Conservation (phyloP, 176 grass and related monocot species). For the Hsuehochloa calcarea region DNA sequence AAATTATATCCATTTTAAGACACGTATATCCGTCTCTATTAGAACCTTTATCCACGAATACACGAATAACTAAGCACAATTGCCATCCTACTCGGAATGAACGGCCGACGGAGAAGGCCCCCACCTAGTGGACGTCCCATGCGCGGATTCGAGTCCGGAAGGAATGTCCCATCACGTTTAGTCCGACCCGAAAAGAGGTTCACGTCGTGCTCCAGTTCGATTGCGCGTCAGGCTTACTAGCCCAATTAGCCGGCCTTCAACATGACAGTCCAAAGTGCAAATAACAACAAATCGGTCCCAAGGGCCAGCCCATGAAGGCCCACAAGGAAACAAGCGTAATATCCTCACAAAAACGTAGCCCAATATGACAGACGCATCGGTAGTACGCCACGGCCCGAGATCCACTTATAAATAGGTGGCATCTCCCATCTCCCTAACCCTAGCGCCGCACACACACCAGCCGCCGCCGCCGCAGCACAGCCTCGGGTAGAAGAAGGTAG, state of each 20-base stretch:
- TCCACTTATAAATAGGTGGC: not conserved
- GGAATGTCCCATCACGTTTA: not conserved
- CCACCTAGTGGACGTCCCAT: not conserved
- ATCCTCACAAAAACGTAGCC: not conserved
- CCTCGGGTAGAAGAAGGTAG: not conserved
- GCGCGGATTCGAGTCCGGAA: not conserved
- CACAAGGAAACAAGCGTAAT: not conserved
- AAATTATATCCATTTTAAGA: too few relatives aligned
- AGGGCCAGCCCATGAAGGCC: not conserved
- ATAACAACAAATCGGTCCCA: too few relatives aligned
- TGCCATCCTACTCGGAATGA: too few relatives aligned
- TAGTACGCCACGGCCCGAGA: not conserved
- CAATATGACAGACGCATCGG: not conserved
- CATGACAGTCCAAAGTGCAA: not conserved
- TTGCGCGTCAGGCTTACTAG: not conserved
- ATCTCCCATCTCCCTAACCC: not conserved
- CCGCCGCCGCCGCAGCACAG: conserved; percentile 21
- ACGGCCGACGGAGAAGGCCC: too few relatives aligned
- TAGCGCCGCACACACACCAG: conserved; percentile 27
- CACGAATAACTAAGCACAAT: too few relatives aligned
- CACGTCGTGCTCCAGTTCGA: not conserved
- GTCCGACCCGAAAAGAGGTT: not conserved
- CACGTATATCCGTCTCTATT: too few relatives aligned
- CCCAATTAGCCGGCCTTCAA: too few relatives aligned
- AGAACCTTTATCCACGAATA: too few relatives aligned